Percentiles rank a stretch among this genome's conserved stretches.
Evolutionary conservation across 805 yeast species (phyloP).

Genomic region (Yamadazyma takamatsuzukensis): DNA sequence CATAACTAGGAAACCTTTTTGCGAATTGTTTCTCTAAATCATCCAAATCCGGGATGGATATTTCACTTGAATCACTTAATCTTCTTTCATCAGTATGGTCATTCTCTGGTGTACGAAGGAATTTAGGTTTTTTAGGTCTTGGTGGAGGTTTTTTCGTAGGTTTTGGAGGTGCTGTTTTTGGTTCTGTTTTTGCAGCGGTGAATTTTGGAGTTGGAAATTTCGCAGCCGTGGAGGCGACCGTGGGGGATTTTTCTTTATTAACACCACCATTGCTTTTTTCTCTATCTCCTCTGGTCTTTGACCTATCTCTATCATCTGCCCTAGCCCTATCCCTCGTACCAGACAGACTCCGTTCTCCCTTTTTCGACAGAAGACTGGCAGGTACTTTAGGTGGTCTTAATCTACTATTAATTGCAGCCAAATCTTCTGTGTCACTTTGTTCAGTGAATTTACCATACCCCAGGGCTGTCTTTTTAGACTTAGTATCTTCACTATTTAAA

Average conservation of each 20-base stretch:
- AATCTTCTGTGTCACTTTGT: constrained; percentile 28
- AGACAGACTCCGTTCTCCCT: too few relatives aligned
- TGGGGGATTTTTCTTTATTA: too few relatives aligned
- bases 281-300: too few relatives aligned
- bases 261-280: too few relatives aligned
- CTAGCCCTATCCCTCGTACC: too few relatives aligned
- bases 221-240: too few relatives aligned
- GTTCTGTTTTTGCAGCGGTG: neutral
- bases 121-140: constrained; percentile 62
- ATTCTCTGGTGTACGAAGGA: constrained; percentile 37
- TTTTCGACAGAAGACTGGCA: constrained; percentile 21
- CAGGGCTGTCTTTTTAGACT: constrained; percentile 58
- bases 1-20: constrained; percentile 59
- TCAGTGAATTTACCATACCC: constrained; percentile 78
- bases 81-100: constrained; percentile 17
- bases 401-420: constrained; percentile 25
- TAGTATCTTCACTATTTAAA: constrained; percentile 39
- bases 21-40: constrained; percentile 56
- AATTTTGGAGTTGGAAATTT: too few relatives aligned
- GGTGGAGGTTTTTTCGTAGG: constrained; percentile 47
- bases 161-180: constrained; percentile 1
- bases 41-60: constrained; percentile 51
- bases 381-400: constrained; percentile 38
- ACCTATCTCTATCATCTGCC: too few relatives aligned
- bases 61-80: constrained; percentile 36